Evolutionary conservation across 2,329 filamentous ascomycete species (phyloP).

Genomic region (Colletotrichum simmondsii): DNA sequence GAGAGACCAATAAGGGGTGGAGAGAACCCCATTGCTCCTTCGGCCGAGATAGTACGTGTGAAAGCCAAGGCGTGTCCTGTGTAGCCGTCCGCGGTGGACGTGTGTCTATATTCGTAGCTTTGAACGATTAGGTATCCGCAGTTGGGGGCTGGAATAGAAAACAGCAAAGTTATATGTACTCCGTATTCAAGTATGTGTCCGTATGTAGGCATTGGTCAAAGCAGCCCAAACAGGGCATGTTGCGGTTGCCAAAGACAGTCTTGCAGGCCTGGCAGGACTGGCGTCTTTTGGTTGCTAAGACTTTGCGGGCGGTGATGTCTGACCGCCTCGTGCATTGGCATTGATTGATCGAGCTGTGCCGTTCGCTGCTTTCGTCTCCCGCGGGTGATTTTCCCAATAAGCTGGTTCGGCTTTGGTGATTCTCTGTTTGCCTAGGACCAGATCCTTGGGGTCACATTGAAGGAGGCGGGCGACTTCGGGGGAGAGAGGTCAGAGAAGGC

Average conservation of each 20-base stretch:
- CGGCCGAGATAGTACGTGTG: not conserved
- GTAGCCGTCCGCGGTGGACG: not conserved
- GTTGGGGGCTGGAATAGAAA: not conserved
- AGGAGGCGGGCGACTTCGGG: not conserved
- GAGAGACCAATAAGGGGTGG: not conserved
- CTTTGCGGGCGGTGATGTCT: constrained; percentile 9
- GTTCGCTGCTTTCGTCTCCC: constrained; percentile 11
- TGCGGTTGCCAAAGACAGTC: not conserved
- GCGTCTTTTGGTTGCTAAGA: not conserved
- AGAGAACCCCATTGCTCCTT: not conserved
- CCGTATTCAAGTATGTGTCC: not conserved
- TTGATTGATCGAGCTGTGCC: not conserved
- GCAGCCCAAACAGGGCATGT: not conserved
- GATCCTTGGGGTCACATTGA: not conserved
- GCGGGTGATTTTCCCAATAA: not conserved
- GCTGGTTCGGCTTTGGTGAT: constrained; percentile 14
- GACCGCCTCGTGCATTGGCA: constrained; percentile 16
- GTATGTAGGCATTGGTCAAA: not conserved
- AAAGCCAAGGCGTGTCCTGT: constrained; percentile 1
- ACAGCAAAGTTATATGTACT: not conserved
- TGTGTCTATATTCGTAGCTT: not conserved
- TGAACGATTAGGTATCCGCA: not conserved
- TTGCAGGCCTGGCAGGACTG: not conserved
- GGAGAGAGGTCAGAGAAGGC: not conserved
- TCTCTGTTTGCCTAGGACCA: constrained; percentile 2